A percentile compares a stretch with the other conserved stretches of the same genome.
Conservation (phyloP, 2,329 filamentous ascomycete species). For the Aquanectria penicillioides region DNA sequence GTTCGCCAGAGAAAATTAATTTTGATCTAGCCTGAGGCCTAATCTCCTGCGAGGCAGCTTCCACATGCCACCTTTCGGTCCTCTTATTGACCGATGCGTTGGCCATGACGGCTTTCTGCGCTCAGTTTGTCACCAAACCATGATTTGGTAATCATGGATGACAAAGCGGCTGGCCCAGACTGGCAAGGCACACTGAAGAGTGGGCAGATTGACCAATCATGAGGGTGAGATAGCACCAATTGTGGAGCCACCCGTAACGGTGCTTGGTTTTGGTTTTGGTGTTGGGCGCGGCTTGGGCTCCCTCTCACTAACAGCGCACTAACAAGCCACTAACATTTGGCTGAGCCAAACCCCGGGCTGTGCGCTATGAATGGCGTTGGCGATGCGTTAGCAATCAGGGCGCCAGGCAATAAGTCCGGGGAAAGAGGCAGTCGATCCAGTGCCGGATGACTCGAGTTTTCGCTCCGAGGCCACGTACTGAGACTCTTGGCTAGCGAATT, state of each 20-base stretch:
- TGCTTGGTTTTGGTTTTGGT: slow-evolving; percentile 1
- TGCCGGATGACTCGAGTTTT: slow-evolving; percentile 1
- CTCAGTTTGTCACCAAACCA: not conserved
- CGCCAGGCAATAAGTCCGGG: no score
- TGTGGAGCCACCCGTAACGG: no score
- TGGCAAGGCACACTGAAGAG: slow-evolving; percentile 13
- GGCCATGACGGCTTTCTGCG: no score
- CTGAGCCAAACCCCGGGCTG: no score
- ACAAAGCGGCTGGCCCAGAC: not conserved
- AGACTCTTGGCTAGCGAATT: not conserved
- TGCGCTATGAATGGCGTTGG: no score
- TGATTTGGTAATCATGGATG: not conserved
- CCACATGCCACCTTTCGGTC: no score
- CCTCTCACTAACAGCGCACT: slow-evolving; percentile 27
- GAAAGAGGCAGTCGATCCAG: not conserved
- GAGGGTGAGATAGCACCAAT: not conserved
- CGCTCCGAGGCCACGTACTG: no score
- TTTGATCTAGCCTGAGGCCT: no score
- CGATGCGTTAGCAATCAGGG: no score
- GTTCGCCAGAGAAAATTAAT: no score
- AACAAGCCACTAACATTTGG: not conserved
- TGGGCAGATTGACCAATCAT: not conserved
- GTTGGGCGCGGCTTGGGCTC: slow-evolving; percentile 23
- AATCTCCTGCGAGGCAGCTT: no score
- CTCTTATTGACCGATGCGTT: no score